Evolutionary conservation across 495 filamentous ascomycete genomes (phyloP), one percentile per base, ranked within the genome.

Genomic region (Cercophora newfieldiana): DNA sequence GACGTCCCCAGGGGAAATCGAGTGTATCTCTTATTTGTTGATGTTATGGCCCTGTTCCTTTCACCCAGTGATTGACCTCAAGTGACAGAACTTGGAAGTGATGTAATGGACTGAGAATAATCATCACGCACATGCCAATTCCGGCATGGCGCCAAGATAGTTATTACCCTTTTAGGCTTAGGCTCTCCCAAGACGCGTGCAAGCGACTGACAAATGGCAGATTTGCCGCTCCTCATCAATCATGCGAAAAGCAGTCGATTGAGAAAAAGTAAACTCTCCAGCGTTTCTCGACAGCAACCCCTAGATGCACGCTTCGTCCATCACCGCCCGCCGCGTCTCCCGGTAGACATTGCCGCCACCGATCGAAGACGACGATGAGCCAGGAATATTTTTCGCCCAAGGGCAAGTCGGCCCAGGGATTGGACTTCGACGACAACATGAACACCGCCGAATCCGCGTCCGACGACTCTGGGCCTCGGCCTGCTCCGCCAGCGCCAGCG

Each of bases 351-450:
- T 30, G 61, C 50, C 22, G 56, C 21, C 55, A 68, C 65, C 64
- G 48, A n/a, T n/a, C n/a, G n/a, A n/a, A n/a, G n/a, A 55, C 73
- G 71, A 81, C 71, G 68, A 95, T 95, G 91, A 92, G 87, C 82
- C 87, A 92, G 80, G 85, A 92, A 65, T 87, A 90, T 73, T 84
- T 84, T 70, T 78, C 80, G 67, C 75, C 71, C 37, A 78, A 79
- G 72, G 75, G 77, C 67, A 80, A 79, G 64, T 72, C 74, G 49
- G 68, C 68, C 22, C 68, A 66, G 50, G 59, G 66, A 59, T 64
- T 64, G 22, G 69, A 70, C 47, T 60, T 69, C 67, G 69, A 64
- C 44, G 64, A 63, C 61, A 66, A 68, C 48, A 26, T 66, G 66
- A 22, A 66, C 57, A n/a, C 37, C 54, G 26, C 6, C 65, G 31